Conservation (phyloP, 2,329 filamentous ascomycete species). For the Rutstroemia sp. region DNA sequence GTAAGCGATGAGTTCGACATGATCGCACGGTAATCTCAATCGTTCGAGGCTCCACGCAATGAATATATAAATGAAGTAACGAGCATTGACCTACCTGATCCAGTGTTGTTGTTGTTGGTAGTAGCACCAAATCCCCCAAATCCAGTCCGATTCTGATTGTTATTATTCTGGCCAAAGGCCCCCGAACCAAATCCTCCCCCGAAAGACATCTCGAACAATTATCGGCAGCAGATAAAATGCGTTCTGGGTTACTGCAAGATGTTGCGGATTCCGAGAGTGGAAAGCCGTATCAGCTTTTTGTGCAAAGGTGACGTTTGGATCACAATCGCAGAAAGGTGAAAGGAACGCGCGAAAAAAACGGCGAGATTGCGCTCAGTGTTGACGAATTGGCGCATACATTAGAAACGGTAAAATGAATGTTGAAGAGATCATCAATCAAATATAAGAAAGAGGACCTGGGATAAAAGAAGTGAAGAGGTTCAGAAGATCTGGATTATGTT, state of each 20-base stretch:
- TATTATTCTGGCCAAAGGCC: conserved; percentile 54
- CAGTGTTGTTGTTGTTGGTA: conserved; percentile 23
- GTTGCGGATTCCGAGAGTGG: conserved; percentile 8
- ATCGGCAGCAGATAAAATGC: conserved; percentile 6
- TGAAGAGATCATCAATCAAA: conserved; percentile 15
- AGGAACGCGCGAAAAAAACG: conserved; percentile 19
- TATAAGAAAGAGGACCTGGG: background rate
- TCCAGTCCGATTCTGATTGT: conserved; percentile 36
- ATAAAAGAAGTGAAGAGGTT: conserved; percentile 14
- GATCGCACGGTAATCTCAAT: background rate
- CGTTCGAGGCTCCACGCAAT: background rate
- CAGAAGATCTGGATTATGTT: conserved; percentile 8
- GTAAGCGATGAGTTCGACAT: conserved; percentile 29
- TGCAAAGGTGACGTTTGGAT: conserved; percentile 15
- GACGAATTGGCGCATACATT: conserved; percentile 23
- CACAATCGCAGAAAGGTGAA: conserved; percentile 22
- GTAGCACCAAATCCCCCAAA: conserved; percentile 49
- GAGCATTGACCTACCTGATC: conserved; percentile 30
- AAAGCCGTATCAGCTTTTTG: conserved; percentile 12
- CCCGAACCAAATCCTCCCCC: conserved; percentile 34
- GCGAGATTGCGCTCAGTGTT: conserved; percentile 22
- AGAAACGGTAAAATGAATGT: conserved; percentile 19
- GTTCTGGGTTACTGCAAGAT: conserved; percentile 2
- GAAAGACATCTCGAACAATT: conserved; percentile 25
- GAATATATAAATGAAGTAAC: conserved; percentile 5